Evolutionary conservation across 2,329 filamentous ascomycete species (phyloP), one percentile per base, ranked within the genome.

Genomic region (Colletotrichum sp.): DNA sequence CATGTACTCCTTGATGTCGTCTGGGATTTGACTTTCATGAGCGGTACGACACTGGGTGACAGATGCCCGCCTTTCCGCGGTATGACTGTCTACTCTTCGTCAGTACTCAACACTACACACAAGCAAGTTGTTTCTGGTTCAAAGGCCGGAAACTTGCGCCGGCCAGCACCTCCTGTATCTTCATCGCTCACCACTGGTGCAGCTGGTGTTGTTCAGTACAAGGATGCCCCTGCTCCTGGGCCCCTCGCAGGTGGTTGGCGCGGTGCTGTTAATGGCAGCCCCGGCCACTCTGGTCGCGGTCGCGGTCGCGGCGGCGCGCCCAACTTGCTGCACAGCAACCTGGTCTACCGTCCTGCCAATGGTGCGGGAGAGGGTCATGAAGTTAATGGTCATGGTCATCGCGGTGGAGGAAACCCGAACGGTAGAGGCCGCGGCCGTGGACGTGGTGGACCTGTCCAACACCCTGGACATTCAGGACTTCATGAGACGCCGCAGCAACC

Each of bases 21-120:
- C 9, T 99, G 98, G 85, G 98, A 99, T 83, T 92, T 92, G 15
- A 94, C 95, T 1, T 99, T 99, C 85, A 99, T 99, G 96, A 98
- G 96, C 82, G 97, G 97, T 78, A 98, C 96, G 3, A 97, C 95
- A 1, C 90, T 99, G 18, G 95, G 95, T 75, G 96, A 96, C 72
- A 93, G 97, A 75, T 98, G 96, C 82, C 95, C 96, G 30, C 93
- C 95, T 49, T 99, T 99, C 92, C 93, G 96, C 44, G 97, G 97
- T 69, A 96, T 97, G 83, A 98, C 97, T 0, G 96, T 99, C 6
- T 92, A 95, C 3, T 92, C 94, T 8, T 94, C 94, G n/a, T 94
- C 95, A 1, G 96, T 99, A 3, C 90, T 99, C 39, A 99, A 99
- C 85, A 88, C 98, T 72, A 93, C 93, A 2, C 89, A 96, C 81